Evolutionary conservation across 2,329 filamentous ascomycete species (phyloP), one percentile per base, ranked within the genome.

Genomic region (Apiospora koreana): DNA sequence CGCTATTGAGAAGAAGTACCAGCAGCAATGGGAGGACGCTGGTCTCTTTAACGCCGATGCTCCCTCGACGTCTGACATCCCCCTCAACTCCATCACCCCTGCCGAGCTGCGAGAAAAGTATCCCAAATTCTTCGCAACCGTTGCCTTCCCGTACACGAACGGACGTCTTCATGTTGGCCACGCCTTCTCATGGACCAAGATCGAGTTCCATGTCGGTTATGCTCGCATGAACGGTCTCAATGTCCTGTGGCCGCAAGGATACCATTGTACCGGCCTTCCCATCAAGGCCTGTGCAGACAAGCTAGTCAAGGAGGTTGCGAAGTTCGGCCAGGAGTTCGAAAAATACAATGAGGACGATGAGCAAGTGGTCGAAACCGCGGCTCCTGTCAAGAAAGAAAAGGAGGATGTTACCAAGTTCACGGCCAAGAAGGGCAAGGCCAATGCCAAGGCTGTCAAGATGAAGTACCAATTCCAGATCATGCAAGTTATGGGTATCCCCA

Each of bases 211-310:
- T 70, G 89, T 92, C 31, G 94, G 95, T 58, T 95, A 94, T 79
- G 92, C 93, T 65, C 88, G 95, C 69, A 97, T 98, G 94, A 90
- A 94, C 80, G 96, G 96, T 78, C 95, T 95, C 86, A 88, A 92
- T 68, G 87, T 92, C 70, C 86, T 98, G 68, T 98, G 96, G 80
- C 96, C 96, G 70, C 92, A 96, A 78, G 96, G 95, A 42, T 99
- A 94, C 85, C 96, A 99, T 86, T 94, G 93, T 83, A 98, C 95
- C 0, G 96, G 96, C 76, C 97, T 99, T 92, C 94, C 95, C 64
- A 99, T 99, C 86, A 98, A 98, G 83, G 95, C 96, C 7, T 97
- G 94, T 78, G 94, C 96, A 69, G 95, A 99, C 86, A 98, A 98
- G 86, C 89, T 99, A 64, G 90, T 92, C 71, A 91, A 94, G 73